phyloP scores from a whole-genome alignment of 75 land plant species.

The Cupressus sempervirens region DNA sequence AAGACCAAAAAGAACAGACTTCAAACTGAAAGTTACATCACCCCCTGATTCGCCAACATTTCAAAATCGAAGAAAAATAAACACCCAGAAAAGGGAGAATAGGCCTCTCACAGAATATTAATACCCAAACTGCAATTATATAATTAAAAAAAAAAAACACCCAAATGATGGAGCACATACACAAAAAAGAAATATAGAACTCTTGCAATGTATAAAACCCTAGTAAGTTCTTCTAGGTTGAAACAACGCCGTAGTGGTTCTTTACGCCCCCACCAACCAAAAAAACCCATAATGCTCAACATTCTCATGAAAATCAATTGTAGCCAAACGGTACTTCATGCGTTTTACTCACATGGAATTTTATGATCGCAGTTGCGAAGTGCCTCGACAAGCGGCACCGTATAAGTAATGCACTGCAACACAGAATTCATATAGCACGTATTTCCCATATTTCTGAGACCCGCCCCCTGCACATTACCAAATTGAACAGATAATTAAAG shows the following conservation, averaged over 20 bases:
- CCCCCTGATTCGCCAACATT: too few relatives aligned
- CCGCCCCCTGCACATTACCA: conserved; percentile 15
- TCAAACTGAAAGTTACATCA: not conserved
- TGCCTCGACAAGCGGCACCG: conserved; percentile 87
- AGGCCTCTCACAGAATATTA: not conserved
- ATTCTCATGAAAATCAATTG: not conserved
- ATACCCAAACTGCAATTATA: not conserved
- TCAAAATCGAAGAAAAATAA: not conserved
- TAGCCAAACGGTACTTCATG: not conserved
- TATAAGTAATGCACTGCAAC: conserved; percentile 93
- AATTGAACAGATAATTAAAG: not conserved
- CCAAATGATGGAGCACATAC: too few relatives aligned
- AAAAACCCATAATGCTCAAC: not conserved
- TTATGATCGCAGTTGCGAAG: conserved; percentile 57
- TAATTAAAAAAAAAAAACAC: not conserved
- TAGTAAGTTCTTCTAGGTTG: not conserved
- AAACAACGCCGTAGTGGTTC: not conserved
- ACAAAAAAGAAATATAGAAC: too few relatives aligned
- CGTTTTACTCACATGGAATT: conserved; percentile 2
- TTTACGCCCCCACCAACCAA: not conserved
- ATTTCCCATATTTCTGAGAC: conserved; percentile 83
- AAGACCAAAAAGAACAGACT: too few relatives aligned
- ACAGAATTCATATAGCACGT: conserved; percentile 96
- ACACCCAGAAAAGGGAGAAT: not conserved
- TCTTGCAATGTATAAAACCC: not conserved